phyloP scores from a whole-genome alignment of 768 basidiomycete species.

The Lyophyllum semitale region DNA sequence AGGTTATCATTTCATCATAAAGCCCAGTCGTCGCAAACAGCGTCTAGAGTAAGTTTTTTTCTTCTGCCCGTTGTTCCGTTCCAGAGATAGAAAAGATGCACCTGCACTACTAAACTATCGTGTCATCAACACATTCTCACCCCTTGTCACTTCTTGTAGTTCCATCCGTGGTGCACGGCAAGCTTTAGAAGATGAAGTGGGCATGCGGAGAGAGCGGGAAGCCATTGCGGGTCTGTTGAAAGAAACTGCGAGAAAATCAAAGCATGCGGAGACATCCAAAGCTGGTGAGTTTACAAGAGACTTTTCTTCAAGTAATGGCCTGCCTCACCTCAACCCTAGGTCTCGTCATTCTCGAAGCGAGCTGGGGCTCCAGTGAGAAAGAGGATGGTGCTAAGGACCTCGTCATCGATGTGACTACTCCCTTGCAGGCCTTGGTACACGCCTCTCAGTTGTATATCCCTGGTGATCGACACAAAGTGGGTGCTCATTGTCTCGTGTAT shows the following conservation, averaged over 20 bases:
- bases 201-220: constrained; percentile 62
- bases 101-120: not conserved
- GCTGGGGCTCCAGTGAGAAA: constrained; percentile 61
- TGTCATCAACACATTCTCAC: not conserved
- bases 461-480: constrained; percentile 73
- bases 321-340: constrained; percentile 43
- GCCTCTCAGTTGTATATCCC: constrained; percentile 80
- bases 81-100: not conserved
- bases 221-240: constrained; percentile 64
- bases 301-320: constrained; percentile 1
- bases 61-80: not conserved
- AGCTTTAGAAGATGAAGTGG: constrained; percentile 64
- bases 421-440: constrained; percentile 80
- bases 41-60: constrained; percentile 50
- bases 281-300: constrained; percentile 49
- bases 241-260: constrained; percentile 66
- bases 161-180: constrained; percentile 67
- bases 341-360: constrained; percentile 74
- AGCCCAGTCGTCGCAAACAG: constrained; percentile 53
- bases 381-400: constrained; percentile 55
- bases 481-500: constrained; percentile 17
- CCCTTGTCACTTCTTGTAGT: constrained; percentile 35
- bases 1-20: constrained; percentile 58
- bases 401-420: constrained; percentile 74
- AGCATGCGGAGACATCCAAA: constrained; percentile 61